Conservation (phyloP, 2,329 filamentous ascomycete species). For the Aureobasidium musti region DNA sequence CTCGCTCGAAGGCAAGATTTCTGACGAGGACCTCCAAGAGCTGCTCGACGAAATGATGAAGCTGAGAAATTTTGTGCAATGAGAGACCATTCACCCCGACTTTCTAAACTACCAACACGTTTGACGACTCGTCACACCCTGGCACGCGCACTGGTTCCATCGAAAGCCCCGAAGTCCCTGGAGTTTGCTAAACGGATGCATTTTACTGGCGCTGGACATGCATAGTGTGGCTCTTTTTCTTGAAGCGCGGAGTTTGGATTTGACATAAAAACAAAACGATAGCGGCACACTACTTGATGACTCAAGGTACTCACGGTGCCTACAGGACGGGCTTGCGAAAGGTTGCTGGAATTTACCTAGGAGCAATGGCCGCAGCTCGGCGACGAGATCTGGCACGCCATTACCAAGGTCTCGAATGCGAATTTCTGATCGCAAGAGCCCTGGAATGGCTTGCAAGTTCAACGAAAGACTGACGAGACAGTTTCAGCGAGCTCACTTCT, state of each 20-base stretch:
- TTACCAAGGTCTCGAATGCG: too few relatives aligned
- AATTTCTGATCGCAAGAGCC: too few relatives aligned
- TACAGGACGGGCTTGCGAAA: neutral
- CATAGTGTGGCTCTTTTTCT: slow-evolving; percentile 12
- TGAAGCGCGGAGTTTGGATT: slow-evolving; percentile 20
- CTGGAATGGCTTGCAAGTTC: neutral
- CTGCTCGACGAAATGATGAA: slow-evolving; percentile 90
- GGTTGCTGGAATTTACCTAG: neutral
- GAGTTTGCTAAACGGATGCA: slow-evolving; percentile 18
- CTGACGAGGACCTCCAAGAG: slow-evolving; percentile 82
- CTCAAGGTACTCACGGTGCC: neutral
- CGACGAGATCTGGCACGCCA: neutral
- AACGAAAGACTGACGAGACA: neutral
- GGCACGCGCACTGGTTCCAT: neutral
- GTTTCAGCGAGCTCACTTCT: neutral
- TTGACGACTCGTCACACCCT: neutral
- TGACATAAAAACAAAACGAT: neutral
- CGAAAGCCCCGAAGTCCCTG: neutral
- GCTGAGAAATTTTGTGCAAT: slow-evolving; percentile 54
- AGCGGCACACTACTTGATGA: neutral
- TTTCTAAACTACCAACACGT: neutral
- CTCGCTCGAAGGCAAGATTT: slow-evolving; percentile 83
- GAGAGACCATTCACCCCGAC: neutral
- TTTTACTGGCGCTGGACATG: slow-evolving; percentile 23
- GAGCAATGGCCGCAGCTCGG: neutral